phyloP scores from a whole-genome alignment of 164 flowering plant genomes.

The Dillenia turbinata region DNA sequence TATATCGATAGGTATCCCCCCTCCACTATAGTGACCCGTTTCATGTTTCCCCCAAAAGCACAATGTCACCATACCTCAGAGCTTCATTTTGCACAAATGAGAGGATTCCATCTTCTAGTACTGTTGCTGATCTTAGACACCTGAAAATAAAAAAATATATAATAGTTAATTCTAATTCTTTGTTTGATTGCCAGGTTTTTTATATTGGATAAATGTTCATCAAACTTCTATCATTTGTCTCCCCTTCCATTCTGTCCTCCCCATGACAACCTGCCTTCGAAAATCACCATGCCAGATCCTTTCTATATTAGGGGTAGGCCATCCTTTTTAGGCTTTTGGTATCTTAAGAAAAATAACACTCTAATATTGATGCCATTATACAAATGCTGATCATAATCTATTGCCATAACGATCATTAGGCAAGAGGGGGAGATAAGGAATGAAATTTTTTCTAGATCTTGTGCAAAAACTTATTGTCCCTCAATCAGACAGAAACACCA shows the following conservation, averaged over 20 bases:
- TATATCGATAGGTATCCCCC: too few species aligned
- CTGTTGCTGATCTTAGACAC: slow-evolving; percentile 39
- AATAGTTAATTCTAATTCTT: too few species aligned
- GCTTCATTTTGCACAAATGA: slow-evolving; percentile 89
- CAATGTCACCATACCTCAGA: slow-evolving; percentile 69
- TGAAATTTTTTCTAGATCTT: slow-evolving; percentile 49
- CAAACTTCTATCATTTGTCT: not conserved
- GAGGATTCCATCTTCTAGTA: slow-evolving; percentile 50
- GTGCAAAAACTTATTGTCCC: slow-evolving; percentile 43
- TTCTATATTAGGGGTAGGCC: slow-evolving; percentile 78
- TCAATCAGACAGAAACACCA: too few species aligned
- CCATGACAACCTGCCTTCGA: slow-evolving; percentile 45
- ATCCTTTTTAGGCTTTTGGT: not conserved
- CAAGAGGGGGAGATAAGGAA: slow-evolving; percentile 87
- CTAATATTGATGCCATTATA: too few species aligned
- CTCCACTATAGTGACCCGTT: too few species aligned
- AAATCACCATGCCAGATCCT: slow-evolving; percentile 74
- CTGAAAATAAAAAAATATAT: not conserved
- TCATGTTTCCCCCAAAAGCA: slow-evolving; percentile 28
- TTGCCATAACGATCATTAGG: slow-evolving; percentile 30
- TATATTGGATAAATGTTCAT: not conserved
- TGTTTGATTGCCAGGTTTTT: not conserved
- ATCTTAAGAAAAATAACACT: not conserved
- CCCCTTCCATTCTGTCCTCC: slow-evolving; percentile 68
- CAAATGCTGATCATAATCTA: not conserved